Conservation (phyloP, 257 asterid species). For the Phtheirospermum japonicum region DNA sequence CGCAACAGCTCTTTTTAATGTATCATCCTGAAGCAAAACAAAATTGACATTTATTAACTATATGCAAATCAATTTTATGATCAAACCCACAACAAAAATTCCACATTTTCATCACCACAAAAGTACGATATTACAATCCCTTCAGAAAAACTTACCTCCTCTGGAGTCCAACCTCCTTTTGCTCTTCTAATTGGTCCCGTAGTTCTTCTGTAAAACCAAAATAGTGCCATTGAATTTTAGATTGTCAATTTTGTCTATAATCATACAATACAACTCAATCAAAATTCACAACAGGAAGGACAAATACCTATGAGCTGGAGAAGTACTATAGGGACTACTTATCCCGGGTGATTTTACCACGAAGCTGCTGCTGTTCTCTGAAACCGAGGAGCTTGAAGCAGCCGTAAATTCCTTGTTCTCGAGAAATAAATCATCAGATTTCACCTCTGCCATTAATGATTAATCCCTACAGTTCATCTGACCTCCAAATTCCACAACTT, state of each 20-base stretch:
- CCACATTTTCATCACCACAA: conserved; percentile 22
- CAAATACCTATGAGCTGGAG: conserved; percentile 74
- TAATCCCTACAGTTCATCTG: conserved; percentile 37
- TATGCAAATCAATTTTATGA: conserved; percentile 9
- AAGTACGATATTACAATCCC: neutral
- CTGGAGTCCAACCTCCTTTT: conserved; percentile 99
- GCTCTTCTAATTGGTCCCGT: conserved; percentile 98
- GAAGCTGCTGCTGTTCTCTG: conserved; percentile 72
- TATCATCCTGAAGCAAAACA: conserved; percentile 64
- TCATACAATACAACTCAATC: neutral
- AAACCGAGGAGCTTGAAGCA: conserved; percentile 83
- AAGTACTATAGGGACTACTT: conserved; percentile 68
- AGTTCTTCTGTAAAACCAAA: conserved; percentile 66
- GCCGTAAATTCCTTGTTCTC: conserved; percentile 72
- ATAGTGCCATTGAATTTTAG: conserved; percentile 11
- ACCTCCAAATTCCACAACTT: conserved; percentile 35
- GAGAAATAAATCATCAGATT: conserved; percentile 46
- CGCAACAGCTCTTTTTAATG: conserved; percentile 75
- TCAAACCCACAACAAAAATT: conserved; percentile 4
- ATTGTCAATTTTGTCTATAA: conserved; percentile 15
- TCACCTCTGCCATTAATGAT: conserved; percentile 55
- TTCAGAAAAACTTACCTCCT: conserved; percentile 61
- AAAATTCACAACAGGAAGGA: neutral
- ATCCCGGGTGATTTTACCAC: conserved; percentile 58
- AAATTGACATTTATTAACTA: neutral